Evolutionary conservation across 2,329 filamentous ascomycete species (phyloP), one percentile per base, ranked within the genome.

Genomic region (Mollisia scopiformis): DNA sequence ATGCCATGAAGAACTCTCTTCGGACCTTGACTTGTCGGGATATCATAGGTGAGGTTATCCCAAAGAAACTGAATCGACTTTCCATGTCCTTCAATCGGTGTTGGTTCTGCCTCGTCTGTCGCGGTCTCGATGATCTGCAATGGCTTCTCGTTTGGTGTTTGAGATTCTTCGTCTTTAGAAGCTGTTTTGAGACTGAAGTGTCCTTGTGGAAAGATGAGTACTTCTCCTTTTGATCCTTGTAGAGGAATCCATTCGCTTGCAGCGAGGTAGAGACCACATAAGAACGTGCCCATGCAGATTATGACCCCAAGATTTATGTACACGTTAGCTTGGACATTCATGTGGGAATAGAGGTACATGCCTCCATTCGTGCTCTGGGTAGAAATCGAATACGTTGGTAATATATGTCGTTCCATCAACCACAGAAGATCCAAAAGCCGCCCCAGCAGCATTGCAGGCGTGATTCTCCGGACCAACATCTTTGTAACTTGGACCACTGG

Each of bases 1-100:
- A 96, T 90, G 62, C 94, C 81, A 68, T 96, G 88, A 59, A 97
- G 79, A 70, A 97, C 91, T 30, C 88, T 86, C 39, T 88, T 80
- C 0, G 78, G 74, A 65, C 89, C 83, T 6, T 77, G 77, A 67
- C 88, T 88, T 73, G 91, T 88, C 8, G 37, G 37, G 16, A 41
- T 41, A 19, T 41, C 16, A 19, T 41, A 41, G 2, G n/a, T 6
- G 8, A 41, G 16, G 14, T 41, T 41, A 6, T 41, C 16, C 37
- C 37, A 41, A 6, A n/a, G n/a, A n/a, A 41, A 41, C n/a, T n/a
- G 37, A 6, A 41, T 19, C 33, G 11, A 16, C n/a, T 16, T 37
- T 37, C 3, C n/a, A n/a, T n/a, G n/a, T n/a, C n/a, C n/a, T n/a
- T n/a, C n/a, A n/a, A n/a, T n/a, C n/a, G n/a, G n/a, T n/a, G n/a